Evolutionary conservation across 495 filamentous ascomycete genomes (phyloP), one percentile per base, ranked within the genome.

Genomic region (Xylaria curta): DNA sequence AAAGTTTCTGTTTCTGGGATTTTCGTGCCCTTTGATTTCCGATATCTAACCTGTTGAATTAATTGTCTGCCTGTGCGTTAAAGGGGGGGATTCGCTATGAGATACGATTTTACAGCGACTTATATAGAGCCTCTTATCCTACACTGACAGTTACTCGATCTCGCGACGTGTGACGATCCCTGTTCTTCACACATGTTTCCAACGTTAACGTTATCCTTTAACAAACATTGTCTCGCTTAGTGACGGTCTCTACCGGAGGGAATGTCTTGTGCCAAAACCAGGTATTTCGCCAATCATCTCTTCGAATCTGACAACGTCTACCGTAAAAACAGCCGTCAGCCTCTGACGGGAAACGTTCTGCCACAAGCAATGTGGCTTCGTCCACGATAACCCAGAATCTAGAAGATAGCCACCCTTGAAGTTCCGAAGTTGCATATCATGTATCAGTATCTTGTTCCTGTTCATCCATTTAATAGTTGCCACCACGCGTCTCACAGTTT

Each of bases 331-430:
- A 28, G 40, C 13, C 1, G 2, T 0, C 40, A 26, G 3, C 21
- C 24, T 64, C 21, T 24, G 9, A 26, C 40, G 40, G 24, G 61
- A 64, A 24, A 24, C 19, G 12, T 40, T 67, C 19, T 15, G 6
- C 64, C 47, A 67, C 12, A 67, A 33, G 36, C 64, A 54, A 67
- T 67, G 47, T 21, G 64, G 64, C 21, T 54, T 53, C 17, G 51
- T 56, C 46, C 46, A 54, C 9, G 46, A 4, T 5, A 15, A 15
- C 26, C 64, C 47, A 10, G 54, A 19, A 40, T 67, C 47, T 8
- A 54, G 15, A 38, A 53, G 46, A 8, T 38, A 56, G 12, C 44
- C 64, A 12, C 19, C 31, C 36, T 67, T 67, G 46, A 53, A 67
- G 46, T 67, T 67, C 31, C 46, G 19, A 26, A 17, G 31, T 38